Conservation (phyloP, 2,329 filamentous ascomycete species). For the Penicillium verrucosum region DNA sequence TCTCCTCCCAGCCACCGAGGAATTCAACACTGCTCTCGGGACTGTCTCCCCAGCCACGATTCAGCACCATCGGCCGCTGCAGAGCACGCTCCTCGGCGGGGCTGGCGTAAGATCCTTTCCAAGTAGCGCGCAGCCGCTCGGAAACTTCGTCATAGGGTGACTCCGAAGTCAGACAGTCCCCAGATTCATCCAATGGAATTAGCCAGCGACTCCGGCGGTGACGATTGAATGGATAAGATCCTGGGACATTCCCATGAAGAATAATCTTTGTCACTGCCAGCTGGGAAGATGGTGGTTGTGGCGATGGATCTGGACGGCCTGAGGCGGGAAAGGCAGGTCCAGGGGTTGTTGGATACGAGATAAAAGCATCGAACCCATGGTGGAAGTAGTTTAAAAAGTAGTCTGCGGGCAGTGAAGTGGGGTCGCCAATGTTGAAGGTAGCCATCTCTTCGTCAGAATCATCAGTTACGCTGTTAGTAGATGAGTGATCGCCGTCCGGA, state of each 20-base stretch:
- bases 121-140: conserved; percentile 62
- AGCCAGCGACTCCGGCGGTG: conserved; percentile 88
- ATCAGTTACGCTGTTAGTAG: conserved; percentile 67
- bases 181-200: conserved; percentile 52
- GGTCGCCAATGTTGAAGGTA: conserved; percentile 60
- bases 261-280: conserved; percentile 89
- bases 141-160: conserved; percentile 74
- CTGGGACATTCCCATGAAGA: conserved; percentile 89
- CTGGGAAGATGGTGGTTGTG: conserved; percentile 50
- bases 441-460: conserved; percentile 60
- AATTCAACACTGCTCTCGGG: conserved; percentile 86
- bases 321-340: conserved; percentile 62
- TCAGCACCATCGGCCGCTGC: conserved; percentile 73
- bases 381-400: conserved; percentile 98
- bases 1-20: conserved; percentile 82
- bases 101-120: conserved; percentile 63
- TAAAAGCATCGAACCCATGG: conserved; percentile 86
- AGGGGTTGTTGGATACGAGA: conserved; percentile 70
- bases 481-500: conserved; percentile 73
- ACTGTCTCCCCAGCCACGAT: conserved; percentile 86
- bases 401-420: conserved; percentile 45
- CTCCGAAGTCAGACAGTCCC: conserved; percentile 65
- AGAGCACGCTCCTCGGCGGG: conserved; percentile 52
- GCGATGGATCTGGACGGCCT: conserved; percentile 28
- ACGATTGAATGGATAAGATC: conserved; percentile 94